Percentiles rank a stretch among this genome's conserved stretches.
These are phyloP conservation scores for Lichina pygmaea DNA, from an alignment of 495 filamentous ascomycete species.

Conservation along the genomic window DNA sequence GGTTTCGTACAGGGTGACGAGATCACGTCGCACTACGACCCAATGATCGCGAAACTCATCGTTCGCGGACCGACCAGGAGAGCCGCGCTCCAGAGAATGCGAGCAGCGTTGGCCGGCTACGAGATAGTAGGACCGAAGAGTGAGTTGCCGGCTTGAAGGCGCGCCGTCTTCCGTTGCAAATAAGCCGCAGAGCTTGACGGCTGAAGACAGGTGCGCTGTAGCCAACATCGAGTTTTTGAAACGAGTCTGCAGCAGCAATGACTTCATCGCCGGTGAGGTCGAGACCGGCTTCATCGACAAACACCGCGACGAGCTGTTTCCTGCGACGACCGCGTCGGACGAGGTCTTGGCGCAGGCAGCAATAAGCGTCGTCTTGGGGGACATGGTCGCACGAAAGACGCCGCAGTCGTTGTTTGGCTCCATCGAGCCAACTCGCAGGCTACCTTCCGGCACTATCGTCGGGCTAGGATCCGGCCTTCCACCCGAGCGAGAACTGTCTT, in stretches of 20 bases:
- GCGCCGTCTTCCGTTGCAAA: too few relatives aligned
- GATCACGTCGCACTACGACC: conserved; percentile 87
- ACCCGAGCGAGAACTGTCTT: not conserved
- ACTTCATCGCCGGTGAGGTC: conserved; percentile 56
- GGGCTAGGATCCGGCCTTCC: too few relatives aligned
- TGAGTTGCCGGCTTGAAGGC: not conserved
- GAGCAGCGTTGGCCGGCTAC: conserved; percentile 62
- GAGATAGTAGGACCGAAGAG: conserved; percentile 73
- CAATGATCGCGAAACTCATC: conserved; percentile 97
- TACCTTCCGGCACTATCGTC: too few relatives aligned
- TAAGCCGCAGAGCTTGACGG: too few relatives aligned
- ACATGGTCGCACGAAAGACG: conserved; percentile 2
- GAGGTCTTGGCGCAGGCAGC: conserved; percentile 68
- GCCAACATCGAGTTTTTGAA: conserved; percentile 88
- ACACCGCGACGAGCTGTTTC: conserved; percentile 48
- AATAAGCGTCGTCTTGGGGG: conserved; percentile 25
- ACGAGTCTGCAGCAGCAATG: conserved; percentile 46
- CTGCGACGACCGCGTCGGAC: conserved; percentile 20
- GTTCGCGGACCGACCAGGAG: conserved; percentile 56
- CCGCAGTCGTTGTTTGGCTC: too few relatives aligned
- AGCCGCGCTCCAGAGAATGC: conserved; percentile 60
- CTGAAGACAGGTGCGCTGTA: not conserved
- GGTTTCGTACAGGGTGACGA: conserved; percentile 81
- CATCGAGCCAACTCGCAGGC: too few relatives aligned
- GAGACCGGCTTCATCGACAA: conserved; percentile 94